These are phyloP conservation scores for carrot (Daucus carota) DNA, from an alignment of 129 eudicot species.

Conservation along the genomic window DNA sequence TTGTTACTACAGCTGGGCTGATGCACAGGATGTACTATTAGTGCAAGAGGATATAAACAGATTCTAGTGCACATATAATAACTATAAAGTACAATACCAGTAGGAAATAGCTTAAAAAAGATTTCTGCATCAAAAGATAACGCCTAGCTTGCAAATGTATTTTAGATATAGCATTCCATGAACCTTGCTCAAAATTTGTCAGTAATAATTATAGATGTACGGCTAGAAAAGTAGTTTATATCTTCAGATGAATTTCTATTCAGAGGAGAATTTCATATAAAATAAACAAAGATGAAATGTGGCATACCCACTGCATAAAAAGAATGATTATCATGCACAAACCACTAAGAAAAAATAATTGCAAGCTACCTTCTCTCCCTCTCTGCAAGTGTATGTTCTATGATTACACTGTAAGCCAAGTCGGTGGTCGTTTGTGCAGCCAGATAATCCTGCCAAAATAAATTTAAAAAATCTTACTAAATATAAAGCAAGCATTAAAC, in stretches of 20 bases:
- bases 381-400: conserved; percentile 98
- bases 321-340: neutral
- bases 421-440: conserved; percentile 74
- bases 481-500: neutral
- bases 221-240: neutral
- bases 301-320: neutral
- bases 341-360: conserved; percentile 10
- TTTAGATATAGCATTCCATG: neutral
- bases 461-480: conserved; percentile 11
- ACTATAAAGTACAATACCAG: neutral
- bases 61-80: neutral
- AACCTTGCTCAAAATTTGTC: neutral
- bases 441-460: conserved; percentile 85
- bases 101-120: neutral
- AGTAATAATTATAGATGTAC: neutral
- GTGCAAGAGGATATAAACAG: conserved; percentile 12
- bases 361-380: conserved; percentile 82
- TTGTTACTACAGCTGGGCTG: conserved; percentile 93
- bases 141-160: neutral
- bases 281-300: neutral
- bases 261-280: neutral
- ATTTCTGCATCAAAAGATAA: no score
- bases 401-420: conserved; percentile 79
- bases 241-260: neutral
- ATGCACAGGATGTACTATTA: conserved; percentile 23